Percentiles rank a stretch among this genome's conserved stretches.
These are phyloP conservation scores for Puccinia brachypodii DNA, from an alignment of 1,284 basidiomycete species.

Conservation along the genomic window DNA sequence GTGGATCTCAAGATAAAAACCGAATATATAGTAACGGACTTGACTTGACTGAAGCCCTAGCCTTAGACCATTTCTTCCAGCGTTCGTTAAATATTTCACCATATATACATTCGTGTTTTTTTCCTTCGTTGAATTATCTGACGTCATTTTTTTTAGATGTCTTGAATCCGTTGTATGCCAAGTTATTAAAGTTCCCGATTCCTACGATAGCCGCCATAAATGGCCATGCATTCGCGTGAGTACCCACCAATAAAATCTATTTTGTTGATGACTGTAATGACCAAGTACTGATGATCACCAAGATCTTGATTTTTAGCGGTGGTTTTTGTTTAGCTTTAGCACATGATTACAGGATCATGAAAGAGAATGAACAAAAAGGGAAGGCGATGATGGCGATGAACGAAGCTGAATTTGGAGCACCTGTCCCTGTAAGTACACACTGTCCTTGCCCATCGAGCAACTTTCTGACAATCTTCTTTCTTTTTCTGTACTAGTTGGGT, in stretches of 20 bases:
- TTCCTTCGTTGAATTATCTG: background rate
- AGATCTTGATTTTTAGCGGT: slow-evolving; percentile 37
- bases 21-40: slow-evolving; percentile 49
- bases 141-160: slow-evolving; percentile 6
- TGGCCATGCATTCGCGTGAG: slow-evolving; percentile 54
- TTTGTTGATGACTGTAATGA: background rate
- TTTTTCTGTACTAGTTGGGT: slow-evolving; percentile 19
- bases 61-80: slow-evolving; percentile 43
- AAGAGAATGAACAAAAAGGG: slow-evolving; percentile 50
- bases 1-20: slow-evolving; percentile 37
- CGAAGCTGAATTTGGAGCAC: slow-evolving; percentile 50
- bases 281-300: background rate
- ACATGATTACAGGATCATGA: slow-evolving; percentile 53
- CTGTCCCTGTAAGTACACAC: slow-evolving; percentile 12
- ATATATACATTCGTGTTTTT: background rate
- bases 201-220: slow-evolving; percentile 54
- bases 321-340: slow-evolving; percentile 53
- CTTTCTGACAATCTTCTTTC: background rate
- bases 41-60: slow-evolving; percentile 30
- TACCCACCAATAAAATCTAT: no score
- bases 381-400: slow-evolving; percentile 52
- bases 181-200: slow-evolving; percentile 53
- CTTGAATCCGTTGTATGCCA: slow-evolving; percentile 40
- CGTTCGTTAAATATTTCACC: background rate
- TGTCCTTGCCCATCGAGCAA: background rate